Percentiles rank a stretch among this genome's conserved stretches.
Evolutionary conservation across 1,284 basidiomycete genomes (phyloP).

Genomic region (Microbotryomycetes sp.): DNA sequence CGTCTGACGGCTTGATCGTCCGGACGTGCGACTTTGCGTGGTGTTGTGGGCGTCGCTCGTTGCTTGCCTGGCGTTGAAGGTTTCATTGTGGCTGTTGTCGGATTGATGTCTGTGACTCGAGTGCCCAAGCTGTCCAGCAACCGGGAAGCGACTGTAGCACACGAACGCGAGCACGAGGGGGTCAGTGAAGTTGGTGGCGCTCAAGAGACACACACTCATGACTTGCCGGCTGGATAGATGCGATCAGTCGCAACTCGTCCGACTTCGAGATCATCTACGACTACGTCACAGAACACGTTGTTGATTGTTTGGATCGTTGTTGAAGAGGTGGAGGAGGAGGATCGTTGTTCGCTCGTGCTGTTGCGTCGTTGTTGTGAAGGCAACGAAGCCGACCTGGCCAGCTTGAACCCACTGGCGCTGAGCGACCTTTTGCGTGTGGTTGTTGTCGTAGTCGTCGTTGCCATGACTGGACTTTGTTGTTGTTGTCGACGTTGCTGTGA

Average conservation of each 20-base stretch:
- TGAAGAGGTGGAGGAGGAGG: not conserved
- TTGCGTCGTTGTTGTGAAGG: not conserved
- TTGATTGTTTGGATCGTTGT: not conserved
- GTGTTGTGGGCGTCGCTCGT: conserved; percentile 12
- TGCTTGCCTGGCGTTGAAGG: not conserved
- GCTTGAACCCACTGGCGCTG: not conserved
- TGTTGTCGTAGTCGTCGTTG: not conserved
- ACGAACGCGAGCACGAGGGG: not conserved
- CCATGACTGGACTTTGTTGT: not conserved
- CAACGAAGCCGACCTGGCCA: not conserved
- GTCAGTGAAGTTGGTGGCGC: not conserved
- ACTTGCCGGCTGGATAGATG: conserved; percentile 12
- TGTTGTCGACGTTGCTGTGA: not conserved
- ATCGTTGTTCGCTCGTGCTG: not conserved
- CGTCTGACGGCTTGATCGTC: conserved; percentile 19
- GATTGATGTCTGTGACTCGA: not conserved
- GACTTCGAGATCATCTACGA: conserved; percentile 13
- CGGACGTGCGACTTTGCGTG: conserved; percentile 13
- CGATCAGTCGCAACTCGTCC: not conserved
- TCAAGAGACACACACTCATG: not conserved
- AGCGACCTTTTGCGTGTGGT: not conserved
- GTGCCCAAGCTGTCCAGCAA: conserved; percentile 23
- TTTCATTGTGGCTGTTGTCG: not conserved
- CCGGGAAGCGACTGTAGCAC: not conserved
- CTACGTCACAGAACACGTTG: conserved; percentile 27